These are phyloP conservation scores for Lentinula edodes DNA, from an alignment of 768 basidiomycete genomes.

Conservation along the genomic window DNA sequence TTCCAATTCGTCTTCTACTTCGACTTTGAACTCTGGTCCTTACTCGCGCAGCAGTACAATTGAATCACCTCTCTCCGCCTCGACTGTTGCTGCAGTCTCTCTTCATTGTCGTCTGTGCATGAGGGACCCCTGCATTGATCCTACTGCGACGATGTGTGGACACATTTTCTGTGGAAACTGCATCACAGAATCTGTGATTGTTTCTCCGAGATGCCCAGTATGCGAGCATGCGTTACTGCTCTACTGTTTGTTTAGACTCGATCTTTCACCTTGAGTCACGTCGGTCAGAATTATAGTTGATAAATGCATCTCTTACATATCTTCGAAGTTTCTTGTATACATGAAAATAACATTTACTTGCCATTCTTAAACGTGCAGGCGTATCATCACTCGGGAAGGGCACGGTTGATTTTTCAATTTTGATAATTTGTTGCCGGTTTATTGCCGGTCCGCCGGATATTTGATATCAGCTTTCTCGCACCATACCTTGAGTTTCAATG, in stretches of 20 bases:
- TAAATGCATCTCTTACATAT: too few relatives aligned
- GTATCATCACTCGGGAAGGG: too few relatives aligned
- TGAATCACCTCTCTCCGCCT: background rate
- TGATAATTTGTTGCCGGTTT: too few relatives aligned
- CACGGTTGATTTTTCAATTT: too few relatives aligned
- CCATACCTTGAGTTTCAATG: too few relatives aligned
- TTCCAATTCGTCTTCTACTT: background rate
- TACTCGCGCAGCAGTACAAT: background rate
- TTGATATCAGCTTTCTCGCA: too few relatives aligned
- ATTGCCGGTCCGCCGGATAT: too few relatives aligned
- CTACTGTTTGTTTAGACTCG: constrained; percentile 53
- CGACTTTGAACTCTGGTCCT: background rate
- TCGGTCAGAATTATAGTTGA: background rate
- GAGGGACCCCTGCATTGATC: constrained; percentile 42
- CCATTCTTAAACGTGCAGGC: too few relatives aligned
- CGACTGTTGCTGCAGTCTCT: constrained; percentile 1
- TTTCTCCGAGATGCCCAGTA: constrained; percentile 43
- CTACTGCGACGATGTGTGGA: constrained; percentile 57
- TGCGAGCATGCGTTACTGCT: constrained; percentile 45
- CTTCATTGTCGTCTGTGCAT: constrained; percentile 49
- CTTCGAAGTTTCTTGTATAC: too few relatives aligned
- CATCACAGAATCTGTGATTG: constrained; percentile 43
- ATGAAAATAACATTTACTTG: too few relatives aligned
- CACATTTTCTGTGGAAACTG: constrained; percentile 59
- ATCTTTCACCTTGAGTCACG: constrained; percentile 20